These are phyloP conservation scores for Arthrobotrys sinensis DNA, from an alignment of 2,329 filamentous ascomycete genomes.

Conservation along the genomic window DNA sequence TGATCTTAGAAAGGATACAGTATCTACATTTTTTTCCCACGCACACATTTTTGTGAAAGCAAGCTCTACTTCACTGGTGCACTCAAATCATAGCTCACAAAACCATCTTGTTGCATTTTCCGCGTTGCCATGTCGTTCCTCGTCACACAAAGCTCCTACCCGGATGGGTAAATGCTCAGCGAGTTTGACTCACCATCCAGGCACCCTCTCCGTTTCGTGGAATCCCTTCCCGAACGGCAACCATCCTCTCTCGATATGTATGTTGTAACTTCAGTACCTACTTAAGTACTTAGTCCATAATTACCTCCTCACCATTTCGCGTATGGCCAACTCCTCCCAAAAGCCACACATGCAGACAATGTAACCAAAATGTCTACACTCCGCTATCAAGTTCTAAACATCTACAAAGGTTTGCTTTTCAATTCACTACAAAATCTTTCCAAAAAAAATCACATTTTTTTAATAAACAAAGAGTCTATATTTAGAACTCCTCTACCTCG, in stretches of 20 bases:
- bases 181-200: neutral
- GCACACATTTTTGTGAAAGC: too few species aligned
- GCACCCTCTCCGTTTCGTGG: too few species aligned
- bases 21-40: too few species aligned
- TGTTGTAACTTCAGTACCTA: too few species aligned
- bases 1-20: too few species aligned
- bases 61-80: too few species aligned
- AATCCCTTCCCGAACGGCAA: neutral
- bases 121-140: constrained; percentile 1
- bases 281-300: too few species aligned
- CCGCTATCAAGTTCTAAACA: constrained; percentile 40
- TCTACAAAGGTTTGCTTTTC: constrained; percentile 43
- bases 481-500: constrained; percentile 59
- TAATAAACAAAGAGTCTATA: neutral
- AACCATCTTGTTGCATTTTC: constrained; percentile 21
- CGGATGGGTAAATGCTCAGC: neutral
- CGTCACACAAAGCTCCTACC: neutral
- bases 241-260: neutral
- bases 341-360: constrained; percentile 1
- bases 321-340: neutral
- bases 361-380: constrained; percentile 45
- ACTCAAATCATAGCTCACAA: too few species aligned
- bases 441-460: neutral
- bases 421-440: neutral
- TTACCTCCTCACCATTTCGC: too few species aligned